Evolutionary conservation across 768 basidiomycete species (phyloP), one percentile per base, ranked within the genome.

Genomic region (Amanita pallidorosea): DNA sequence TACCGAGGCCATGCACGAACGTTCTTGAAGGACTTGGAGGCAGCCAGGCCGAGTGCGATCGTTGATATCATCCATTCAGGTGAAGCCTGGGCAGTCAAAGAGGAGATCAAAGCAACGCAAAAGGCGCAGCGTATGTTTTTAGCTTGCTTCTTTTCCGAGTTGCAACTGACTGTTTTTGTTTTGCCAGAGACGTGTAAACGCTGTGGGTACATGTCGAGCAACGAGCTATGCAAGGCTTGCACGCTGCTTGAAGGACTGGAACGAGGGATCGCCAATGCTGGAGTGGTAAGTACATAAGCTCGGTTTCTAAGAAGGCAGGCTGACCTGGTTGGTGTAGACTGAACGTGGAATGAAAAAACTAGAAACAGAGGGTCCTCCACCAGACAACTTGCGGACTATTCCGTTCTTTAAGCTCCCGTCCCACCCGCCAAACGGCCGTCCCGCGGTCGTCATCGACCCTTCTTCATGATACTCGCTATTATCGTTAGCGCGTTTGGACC

Each of bases 1-100:
- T 99, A 99, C 64, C 86, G 96, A 7, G 96, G 96, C 0, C 94
- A 98, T 62, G 93, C 96, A 1, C 78, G 96, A 44, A 81, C 80
- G 0, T 95, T 98, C 59, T 77, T 99, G 35, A 99, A 99, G 66
- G 91, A 96, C 56, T 74, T 98, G 12, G 96, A 99, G 69, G 89
- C 86, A 0, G 85, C 93, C 18, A 77, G 96, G 11, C 94, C 96
- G 0, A 91, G 87, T 60, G 90, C 90, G 1, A 96, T 99, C 56
- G 90, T 99, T 55, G 96, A 99, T 63, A 95, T 98, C 54, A 96
- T 98, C 25, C 91, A 96, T 64, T 93, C 88, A 0, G 94, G 94
- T 6, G 94, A 97, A 62, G 84, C 88, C 1, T 93, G 93, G 58
- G 88, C 91, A 61, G 70, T 94, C 18, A 80, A 77, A 55, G 85